A percentile compares a stretch with the other conserved stretches of the same genome.
These are phyloP conservation scores for Basidiobolus heterosporus DNA, from an alignment of 371 early-diverging fungal species.

Conservation along the genomic window DNA sequence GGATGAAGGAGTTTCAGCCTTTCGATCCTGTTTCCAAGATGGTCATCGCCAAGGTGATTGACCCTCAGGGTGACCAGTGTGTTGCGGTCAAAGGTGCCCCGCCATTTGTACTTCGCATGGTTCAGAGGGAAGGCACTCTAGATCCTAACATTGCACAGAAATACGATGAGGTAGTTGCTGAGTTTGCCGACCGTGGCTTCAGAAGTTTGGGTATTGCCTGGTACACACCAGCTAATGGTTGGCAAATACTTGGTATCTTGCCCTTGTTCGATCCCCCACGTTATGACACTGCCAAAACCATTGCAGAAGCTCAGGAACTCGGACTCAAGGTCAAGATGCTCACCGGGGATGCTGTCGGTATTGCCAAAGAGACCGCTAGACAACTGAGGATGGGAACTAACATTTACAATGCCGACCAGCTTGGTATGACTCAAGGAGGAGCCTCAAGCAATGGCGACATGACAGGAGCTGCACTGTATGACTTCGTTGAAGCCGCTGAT, in stretches of 20 bases:
- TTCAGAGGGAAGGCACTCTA: conserved; percentile 1
- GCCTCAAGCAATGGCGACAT: background rate
- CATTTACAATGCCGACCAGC: conserved; percentile 38
- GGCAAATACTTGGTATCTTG: conserved; percentile 38
- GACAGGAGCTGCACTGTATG: background rate
- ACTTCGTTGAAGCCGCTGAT: conserved; percentile 4
- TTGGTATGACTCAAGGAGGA: background rate
- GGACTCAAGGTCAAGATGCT: conserved; percentile 90
- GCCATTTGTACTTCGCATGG: conserved; percentile 62
- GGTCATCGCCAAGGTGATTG: background rate
- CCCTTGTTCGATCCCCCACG: conserved; percentile 82
- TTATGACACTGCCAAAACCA: conserved; percentile 62
- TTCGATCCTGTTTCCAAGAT: conserved; percentile 1
- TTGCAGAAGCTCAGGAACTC: conserved; percentile 59
- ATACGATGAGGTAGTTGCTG: conserved; percentile 45
- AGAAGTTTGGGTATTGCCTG: conserved; percentile 55
- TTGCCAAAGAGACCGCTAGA: conserved; percentile 72
- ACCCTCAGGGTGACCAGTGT: background rate
- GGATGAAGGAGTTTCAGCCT: conserved; percentile 39
- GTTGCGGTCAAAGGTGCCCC: conserved; percentile 19
- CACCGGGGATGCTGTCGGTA: conserved; percentile 84
- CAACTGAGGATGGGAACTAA: conserved; percentile 51
- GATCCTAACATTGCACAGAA: conserved; percentile 5
- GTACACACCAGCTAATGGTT: conserved; percentile 36
- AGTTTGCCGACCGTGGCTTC: conserved; percentile 61